Conservation (phyloP, 2,329 filamentous ascomycete genomes). For the Clarireedia homoeocarpa region DNA sequence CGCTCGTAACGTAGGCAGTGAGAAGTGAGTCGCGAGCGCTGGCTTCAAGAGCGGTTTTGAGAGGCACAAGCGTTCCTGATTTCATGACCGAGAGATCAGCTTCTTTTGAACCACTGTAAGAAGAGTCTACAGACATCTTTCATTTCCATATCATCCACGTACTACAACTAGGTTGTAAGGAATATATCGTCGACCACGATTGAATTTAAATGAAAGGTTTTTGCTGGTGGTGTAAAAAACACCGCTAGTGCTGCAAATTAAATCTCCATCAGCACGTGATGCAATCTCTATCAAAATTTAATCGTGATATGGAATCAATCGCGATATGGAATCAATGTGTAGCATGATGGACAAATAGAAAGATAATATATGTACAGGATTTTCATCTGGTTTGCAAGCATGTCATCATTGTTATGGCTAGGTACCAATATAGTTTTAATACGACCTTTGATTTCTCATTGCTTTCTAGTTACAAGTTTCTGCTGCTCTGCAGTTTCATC, state of each 20-base stretch:
- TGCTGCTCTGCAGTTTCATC: slow-evolving; percentile 13
- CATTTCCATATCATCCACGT: neutral
- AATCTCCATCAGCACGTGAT: neutral
- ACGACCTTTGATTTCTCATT: slow-evolving; percentile 16
- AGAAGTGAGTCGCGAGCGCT: slow-evolving; percentile 50
- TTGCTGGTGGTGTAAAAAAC: neutral
- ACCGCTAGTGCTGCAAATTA: neutral
- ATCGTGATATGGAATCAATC: no score
- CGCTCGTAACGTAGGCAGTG: slow-evolving; percentile 61
- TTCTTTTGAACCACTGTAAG: neutral
- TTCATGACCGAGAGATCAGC: neutral
- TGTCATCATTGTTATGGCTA: neutral
- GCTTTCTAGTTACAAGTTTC: slow-evolving; percentile 24
- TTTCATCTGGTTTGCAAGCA: neutral
- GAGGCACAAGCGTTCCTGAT: slow-evolving; percentile 40
- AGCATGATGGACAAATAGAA: no score
- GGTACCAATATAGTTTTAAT: neutral
- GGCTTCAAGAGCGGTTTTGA: slow-evolving; percentile 58
- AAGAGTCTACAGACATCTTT: neutral
- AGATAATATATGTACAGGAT: neutral
- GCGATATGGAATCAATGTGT: no score
- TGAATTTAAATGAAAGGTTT: neutral
- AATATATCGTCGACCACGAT: neutral
- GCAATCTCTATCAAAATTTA: neutral
- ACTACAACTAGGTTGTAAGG: neutral